Percentiles rank a stretch among this genome's conserved stretches.
Conservation (phyloP, 1,284 basidiomycete species). For the Mycena citricolor region DNA sequence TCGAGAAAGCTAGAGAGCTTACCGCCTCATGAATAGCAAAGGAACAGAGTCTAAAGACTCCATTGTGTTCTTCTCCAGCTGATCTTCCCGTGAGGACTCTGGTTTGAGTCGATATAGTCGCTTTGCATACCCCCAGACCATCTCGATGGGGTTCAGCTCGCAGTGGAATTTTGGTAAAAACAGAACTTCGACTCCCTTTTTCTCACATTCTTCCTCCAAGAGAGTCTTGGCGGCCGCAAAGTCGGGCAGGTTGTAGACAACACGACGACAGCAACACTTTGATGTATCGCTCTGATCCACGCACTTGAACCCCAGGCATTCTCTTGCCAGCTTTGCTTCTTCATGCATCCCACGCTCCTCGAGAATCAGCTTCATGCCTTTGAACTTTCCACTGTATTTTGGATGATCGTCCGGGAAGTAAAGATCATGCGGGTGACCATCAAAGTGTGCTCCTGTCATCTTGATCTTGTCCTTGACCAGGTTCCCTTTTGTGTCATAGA, state of each 20-base stretch:
- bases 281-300: constrained; percentile 2
- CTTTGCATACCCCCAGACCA: constrained; percentile 17
- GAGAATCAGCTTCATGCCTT: constrained; percentile 33
- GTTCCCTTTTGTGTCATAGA: neutral
- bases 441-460: constrained; percentile 25
- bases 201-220: constrained; percentile 12
- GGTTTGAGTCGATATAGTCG: constrained; percentile 15
- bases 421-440: constrained; percentile 25
- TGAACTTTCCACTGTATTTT: constrained; percentile 26
- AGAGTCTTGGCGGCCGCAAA: constrained; percentile 20
- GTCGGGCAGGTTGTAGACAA: constrained; percentile 26
- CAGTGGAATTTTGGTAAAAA: constrained; percentile 24
- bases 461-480: constrained; percentile 22
- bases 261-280: constrained; percentile 24
- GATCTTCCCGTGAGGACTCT: constrained; percentile 12
- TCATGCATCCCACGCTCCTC: constrained; percentile 25
- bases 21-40: too few species aligned
- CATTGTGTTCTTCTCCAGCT: constrained; percentile 9
- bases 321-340: constrained; percentile 1
- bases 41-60: constrained; percentile 12
- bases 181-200: constrained; percentile 3
- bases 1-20: too few species aligned
- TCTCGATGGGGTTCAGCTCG: constrained; percentile 22
- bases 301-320: constrained; percentile 24
- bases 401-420: constrained; percentile 29